Percentiles rank a stretch among this genome's conserved stretches.
These are phyloP conservation scores for Craspedostauros australis DNA, from an alignment of 108 stramenopile species.

Conservation along the genomic window DNA sequence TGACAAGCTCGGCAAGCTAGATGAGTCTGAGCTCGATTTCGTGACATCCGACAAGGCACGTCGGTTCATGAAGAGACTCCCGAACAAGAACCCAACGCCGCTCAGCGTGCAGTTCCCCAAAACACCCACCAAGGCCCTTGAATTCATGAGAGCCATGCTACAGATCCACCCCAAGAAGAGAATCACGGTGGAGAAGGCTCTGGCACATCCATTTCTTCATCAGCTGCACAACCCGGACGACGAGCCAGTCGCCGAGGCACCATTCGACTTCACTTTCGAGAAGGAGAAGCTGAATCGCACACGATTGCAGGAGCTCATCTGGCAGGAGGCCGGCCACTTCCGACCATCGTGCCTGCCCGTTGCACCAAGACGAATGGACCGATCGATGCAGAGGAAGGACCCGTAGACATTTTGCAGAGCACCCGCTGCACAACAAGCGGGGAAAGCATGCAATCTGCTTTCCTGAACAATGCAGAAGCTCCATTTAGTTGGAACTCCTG, in stretches of 20 bases:
- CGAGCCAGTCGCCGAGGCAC: constrained; percentile 56
- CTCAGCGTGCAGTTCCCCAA: constrained; percentile 68
- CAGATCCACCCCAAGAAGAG: constrained; percentile 87
- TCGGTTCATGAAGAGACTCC: constrained; percentile 85
- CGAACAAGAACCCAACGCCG: constrained; percentile 49
- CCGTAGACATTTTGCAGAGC: constrained; percentile 8
- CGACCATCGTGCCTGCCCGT: constrained; percentile 74
- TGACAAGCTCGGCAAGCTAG: constrained; percentile 88
- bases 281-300: constrained; percentile 72
- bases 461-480: too few species aligned
- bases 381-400: constrained; percentile 10
- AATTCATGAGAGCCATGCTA: constrained; percentile 88
- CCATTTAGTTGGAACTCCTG: not conserved
- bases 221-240: constrained; percentile 80
- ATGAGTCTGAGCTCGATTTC: constrained; percentile 89
- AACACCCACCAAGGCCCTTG: constrained; percentile 78
- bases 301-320: constrained; percentile 82
- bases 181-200: constrained; percentile 85
- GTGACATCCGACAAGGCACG: constrained; percentile 90
- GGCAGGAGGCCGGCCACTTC: constrained; percentile 86
- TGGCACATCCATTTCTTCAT: constrained; percentile 90
- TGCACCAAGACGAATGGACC: constrained; percentile 35
- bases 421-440: too few species aligned
- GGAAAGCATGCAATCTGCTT: too few species aligned
- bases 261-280: constrained; percentile 85